Base-by-base conservation (phyloP, 2,329 filamentous ascomycete species). In the Dothideomycetes sp. region DNA sequence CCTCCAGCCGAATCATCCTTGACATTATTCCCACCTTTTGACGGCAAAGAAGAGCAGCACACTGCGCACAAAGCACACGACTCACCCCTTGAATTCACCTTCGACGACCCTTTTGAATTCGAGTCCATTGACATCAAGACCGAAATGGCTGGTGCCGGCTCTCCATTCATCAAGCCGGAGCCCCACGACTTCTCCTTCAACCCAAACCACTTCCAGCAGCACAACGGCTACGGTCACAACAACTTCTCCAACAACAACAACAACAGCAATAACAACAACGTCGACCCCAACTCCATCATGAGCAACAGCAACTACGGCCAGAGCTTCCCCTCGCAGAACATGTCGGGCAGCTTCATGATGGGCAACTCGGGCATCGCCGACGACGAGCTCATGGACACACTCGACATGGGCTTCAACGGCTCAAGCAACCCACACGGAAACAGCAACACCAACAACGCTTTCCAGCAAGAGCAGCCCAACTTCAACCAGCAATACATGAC, bases 331-430 rank as follows among this genome's bases (percentile, higher is more conserved):
- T 65, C 70, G 17, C 63, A 65, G 53, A 81, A 74, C 55, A 68
- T 79, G 48, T 71, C 74, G 22, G 79, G 77, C 42, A 81, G 75
- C 58, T 94, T 87, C 65, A 81, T 81, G 34, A 79, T 79, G 50
- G 82, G 81, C 43, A 82, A 81, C 45, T 82, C 84, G 9, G 73
- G 81, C 31, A 88, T 94, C 49, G 81, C 77, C 46, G 89, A 94
- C 48, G 89, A 95, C 47, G 89, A 95, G 57, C 70, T 96, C 34
- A 72, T 89, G 34, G 88, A 94, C 48, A 69, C 89, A 7, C 72
- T 64, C 32, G 72, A 70, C 49, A 69, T 75, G 19, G 66, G 70
- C 22, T 27, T 27, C 22, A 12, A 27, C 22, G 22, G 12, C n/a
- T 27, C 7, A 12, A 27, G 12, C 22, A 7, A 12, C 7, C 12